These are phyloP conservation scores for Nigrospora sphaerica DNA, from an alignment of 2,329 filamentous ascomycete species.

Conservation along the genomic window DNA sequence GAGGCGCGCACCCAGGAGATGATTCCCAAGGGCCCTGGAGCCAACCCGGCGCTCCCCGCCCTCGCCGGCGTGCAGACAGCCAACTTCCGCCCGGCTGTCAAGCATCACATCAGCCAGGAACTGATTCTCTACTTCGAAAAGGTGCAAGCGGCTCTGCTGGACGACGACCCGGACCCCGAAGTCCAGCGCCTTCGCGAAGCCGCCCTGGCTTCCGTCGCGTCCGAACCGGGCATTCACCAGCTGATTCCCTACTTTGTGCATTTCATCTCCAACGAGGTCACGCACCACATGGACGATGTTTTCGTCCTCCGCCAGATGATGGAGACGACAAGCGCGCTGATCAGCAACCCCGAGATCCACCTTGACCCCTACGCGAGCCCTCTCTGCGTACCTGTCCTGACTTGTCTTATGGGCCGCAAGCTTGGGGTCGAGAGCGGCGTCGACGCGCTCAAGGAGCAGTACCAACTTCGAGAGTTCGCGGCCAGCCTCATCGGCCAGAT, in stretches of 20 bases:
- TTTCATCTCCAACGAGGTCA: conserved; percentile 93
- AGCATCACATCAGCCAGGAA: conserved; percentile 94
- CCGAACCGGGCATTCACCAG: conserved; percentile 90
- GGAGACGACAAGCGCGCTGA: conserved; percentile 77
- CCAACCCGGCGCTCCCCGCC: conserved; percentile 77
- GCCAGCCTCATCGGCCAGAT: conserved; percentile 76
- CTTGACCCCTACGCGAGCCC: conserved; percentile 53
- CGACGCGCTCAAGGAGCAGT: conserved; percentile 55
- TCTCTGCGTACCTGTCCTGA: conserved; percentile 81
- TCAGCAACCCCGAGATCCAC: conserved; percentile 77
- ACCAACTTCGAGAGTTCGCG: conserved; percentile 75
- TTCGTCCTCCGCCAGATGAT: conserved; percentile 90
- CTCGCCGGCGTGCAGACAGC: conserved; percentile 78
- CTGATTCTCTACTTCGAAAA: conserved; percentile 96
- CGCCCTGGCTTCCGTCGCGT: conserved; percentile 75
- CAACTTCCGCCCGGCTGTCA: conserved; percentile 81
- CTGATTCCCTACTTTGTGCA: conserved; percentile 94
- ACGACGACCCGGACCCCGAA: conserved; percentile 78
- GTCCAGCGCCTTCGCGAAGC: conserved; percentile 68
- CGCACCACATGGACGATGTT: conserved; percentile 82
- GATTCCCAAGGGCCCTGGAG: conserved; percentile 81
- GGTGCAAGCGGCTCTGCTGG: conserved; percentile 79
- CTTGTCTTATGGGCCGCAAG: conserved; percentile 80
- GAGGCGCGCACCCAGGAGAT: conserved; percentile 81
- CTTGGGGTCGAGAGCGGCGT: conserved; percentile 53